These are phyloP conservation scores for Trichoderma guizhouense DNA, from an alignment of 2,329 filamentous ascomycete species.

Conservation along the genomic window DNA sequence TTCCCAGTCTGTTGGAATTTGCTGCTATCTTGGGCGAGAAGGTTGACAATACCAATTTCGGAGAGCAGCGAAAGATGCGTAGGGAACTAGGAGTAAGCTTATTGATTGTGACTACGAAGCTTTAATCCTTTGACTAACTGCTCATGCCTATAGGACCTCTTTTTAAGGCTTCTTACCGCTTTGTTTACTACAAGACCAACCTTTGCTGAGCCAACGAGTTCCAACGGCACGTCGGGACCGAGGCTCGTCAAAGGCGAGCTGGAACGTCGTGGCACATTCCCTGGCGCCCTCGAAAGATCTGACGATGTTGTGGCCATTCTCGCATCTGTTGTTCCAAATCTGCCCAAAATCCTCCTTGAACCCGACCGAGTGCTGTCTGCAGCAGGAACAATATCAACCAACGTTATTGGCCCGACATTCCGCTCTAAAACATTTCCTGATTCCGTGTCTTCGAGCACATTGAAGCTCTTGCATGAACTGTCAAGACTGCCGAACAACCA, in stretches of 20 bases:
- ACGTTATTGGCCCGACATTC: constrained; percentile 76
- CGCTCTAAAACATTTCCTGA: constrained; percentile 84
- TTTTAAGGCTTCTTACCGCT: constrained; percentile 83
- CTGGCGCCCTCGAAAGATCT: constrained; percentile 46
- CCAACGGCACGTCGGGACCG: constrained; percentile 34
- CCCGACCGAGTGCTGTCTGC: constrained; percentile 78
- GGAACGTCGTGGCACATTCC: constrained; percentile 36
- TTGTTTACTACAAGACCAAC: constrained; percentile 87
- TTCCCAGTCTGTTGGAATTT: constrained; percentile 84
- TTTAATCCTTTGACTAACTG: not conserved
- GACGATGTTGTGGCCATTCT: constrained; percentile 80
- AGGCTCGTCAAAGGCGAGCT: constrained; percentile 37
- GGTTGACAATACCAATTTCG: constrained; percentile 96
- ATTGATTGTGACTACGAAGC: not conserved
- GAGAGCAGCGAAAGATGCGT: constrained; percentile 88
- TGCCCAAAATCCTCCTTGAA: constrained; percentile 80
- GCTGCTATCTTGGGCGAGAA: constrained; percentile 88
- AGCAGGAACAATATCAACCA: constrained; percentile 76
- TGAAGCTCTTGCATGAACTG: constrained; percentile 74
- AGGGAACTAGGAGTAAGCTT: constrained; percentile 74
- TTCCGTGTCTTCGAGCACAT: constrained; percentile 68
- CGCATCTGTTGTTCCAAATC: constrained; percentile 71
- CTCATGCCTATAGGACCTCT: constrained; percentile 64
- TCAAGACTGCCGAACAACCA: constrained; percentile 74
- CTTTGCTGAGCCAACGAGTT: constrained; percentile 54